Conservation (phyloP, 805 yeast species). For the Hanseniaspora occidentalis region DNA sequence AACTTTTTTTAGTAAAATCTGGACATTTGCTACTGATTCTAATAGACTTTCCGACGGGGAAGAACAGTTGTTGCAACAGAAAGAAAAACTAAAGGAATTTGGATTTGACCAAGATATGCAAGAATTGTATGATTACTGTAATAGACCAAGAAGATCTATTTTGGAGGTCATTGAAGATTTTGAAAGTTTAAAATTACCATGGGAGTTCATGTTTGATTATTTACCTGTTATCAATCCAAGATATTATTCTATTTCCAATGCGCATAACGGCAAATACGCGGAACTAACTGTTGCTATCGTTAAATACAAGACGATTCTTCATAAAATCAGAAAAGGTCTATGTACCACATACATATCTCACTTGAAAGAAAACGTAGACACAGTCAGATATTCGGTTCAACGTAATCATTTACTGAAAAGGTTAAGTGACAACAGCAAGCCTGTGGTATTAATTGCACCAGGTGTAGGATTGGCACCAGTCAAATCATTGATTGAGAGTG, state of each 20-base stretch:
- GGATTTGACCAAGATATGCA: conserved; percentile 60
- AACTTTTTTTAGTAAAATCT: conserved; percentile 59
- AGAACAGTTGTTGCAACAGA: conserved; percentile 37
- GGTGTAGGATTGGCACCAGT: conserved; percentile 98
- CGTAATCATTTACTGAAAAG: conserved; percentile 31
- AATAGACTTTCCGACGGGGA: conserved; percentile 16
- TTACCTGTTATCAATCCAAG: conserved; percentile 75
- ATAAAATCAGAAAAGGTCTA: conserved; percentile 65
- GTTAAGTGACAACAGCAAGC: conserved; percentile 19
- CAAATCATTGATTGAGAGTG: conserved; percentile 48
- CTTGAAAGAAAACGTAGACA: conserved; percentile 33
- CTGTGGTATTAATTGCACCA: conserved; percentile 70
- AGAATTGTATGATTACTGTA: conserved; percentile 82
- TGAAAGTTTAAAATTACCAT: conserved; percentile 59
- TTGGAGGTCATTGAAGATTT: conserved; percentile 79
- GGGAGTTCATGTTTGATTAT: conserved; percentile 61
- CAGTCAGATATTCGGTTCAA: conserved; percentile 39
- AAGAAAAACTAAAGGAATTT: conserved; percentile 66
- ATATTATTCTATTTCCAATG: conserved; percentile 72
- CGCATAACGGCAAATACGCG: conserved; percentile 27
- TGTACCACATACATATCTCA: conserved; percentile 66
- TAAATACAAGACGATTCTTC: conserved; percentile 69
- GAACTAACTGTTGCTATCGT: conserved; percentile 78
- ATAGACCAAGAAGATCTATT: conserved; percentile 80
- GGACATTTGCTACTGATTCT: conserved; percentile 61